Conservation (phyloP, 768 basidiomycete species). For the Rhodotorula kratochvilovae region DNA sequence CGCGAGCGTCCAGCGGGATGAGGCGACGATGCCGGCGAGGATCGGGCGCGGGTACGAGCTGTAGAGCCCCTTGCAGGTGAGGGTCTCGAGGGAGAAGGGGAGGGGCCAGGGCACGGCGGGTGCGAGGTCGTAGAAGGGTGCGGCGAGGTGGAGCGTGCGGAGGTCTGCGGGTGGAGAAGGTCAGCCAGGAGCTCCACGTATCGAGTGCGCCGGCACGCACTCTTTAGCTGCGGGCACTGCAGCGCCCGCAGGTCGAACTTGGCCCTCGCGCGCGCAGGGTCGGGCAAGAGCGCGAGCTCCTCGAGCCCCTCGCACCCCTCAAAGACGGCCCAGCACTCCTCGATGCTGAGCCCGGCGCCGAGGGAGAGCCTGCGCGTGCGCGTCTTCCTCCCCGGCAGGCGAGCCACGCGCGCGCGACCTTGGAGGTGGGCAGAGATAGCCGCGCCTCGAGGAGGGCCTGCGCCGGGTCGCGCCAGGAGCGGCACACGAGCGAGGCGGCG, state of each 20-base stretch:
- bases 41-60: neutral
- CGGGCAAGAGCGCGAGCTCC: neutral
- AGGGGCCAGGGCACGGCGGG: neutral
- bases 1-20: neutral
- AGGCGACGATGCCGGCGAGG: conserved; percentile 5
- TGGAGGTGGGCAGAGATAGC: conserved; percentile 5
- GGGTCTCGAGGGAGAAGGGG: neutral
- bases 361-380: neutral
- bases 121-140: conserved; percentile 8
- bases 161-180: conserved; percentile 7
- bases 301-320: neutral
- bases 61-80: conserved; percentile 20
- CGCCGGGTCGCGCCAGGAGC: neutral
- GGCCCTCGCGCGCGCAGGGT: neutral
- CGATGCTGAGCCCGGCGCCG: conserved; percentile 4
- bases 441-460: conserved; percentile 13
- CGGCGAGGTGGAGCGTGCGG: neutral
- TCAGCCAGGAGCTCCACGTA: neutral
- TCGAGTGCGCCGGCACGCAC: neutral
- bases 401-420: conserved; percentile 6
- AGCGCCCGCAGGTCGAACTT: conserved; percentile 20
- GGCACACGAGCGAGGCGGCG: conserved; percentile 13
- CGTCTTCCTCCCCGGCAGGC: neutral
- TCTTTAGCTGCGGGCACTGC: neutral
- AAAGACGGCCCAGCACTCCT: conserved; percentile 2